Conservation (phyloP, 345 rosid genomes). For the Moricandia arvensis region DNA sequence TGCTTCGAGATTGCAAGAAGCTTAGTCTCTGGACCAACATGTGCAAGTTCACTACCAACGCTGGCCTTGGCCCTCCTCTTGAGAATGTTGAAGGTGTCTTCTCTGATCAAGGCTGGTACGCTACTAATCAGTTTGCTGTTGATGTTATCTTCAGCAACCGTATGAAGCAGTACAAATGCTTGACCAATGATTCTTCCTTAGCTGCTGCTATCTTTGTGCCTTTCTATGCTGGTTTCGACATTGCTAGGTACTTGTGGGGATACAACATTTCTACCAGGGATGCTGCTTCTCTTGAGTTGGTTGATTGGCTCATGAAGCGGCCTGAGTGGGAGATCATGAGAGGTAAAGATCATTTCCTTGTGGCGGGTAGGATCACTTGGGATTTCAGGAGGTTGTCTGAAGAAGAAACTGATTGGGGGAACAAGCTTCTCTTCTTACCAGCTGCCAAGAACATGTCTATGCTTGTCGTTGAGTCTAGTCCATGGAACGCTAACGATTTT, state of each 20-base stretch:
- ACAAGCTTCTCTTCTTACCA: constrained; percentile 79
- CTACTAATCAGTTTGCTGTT: constrained; percentile 83
- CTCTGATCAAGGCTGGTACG: constrained; percentile 79
- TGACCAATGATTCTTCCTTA: constrained; percentile 73
- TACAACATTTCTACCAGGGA: constrained; percentile 64
- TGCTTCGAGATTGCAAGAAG: constrained; percentile 78
- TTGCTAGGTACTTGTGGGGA: constrained; percentile 90
- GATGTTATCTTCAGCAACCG: constrained; percentile 78
- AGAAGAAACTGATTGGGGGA: constrained; percentile 81
- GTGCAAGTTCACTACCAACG: constrained; percentile 79
- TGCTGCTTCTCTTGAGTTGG: constrained; percentile 83
- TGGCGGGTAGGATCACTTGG: constrained; percentile 92
- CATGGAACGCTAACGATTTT: constrained; percentile 90
- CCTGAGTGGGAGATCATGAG: constrained; percentile 84
- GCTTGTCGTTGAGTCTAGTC: constrained; percentile 96
- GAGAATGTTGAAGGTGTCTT: constrained; percentile 81
- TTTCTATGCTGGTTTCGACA: constrained; percentile 83
- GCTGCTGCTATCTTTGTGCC: constrained; percentile 91
- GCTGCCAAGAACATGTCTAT: constrained; percentile 88
- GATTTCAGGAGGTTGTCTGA: constrained; percentile 82
- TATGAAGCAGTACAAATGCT: constrained; percentile 89
- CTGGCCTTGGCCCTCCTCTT: constrained; percentile 81
- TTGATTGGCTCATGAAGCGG: constrained; percentile 78
- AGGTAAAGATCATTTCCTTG: constrained; percentile 89
- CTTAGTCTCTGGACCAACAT: constrained; percentile 90